Evolutionary conservation across 805 yeast species (phyloP), one percentile per base, ranked within the genome.

Genomic region (Candida anglica): DNA sequence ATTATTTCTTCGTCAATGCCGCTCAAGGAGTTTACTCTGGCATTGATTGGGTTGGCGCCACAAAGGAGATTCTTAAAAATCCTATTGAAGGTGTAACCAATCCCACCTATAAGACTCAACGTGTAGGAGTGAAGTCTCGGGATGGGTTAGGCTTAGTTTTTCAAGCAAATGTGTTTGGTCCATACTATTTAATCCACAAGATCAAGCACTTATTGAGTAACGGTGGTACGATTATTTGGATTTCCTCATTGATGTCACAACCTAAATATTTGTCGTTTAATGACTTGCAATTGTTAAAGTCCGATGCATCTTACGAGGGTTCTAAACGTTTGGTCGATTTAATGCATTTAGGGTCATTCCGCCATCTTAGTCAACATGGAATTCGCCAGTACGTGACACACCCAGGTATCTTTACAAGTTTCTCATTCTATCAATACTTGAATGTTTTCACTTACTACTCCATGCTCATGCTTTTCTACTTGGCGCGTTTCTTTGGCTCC

Each of bases 121-220:
- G 73, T 37, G 70, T 76, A 13, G 96, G 97, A 3, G 79, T 81
- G 17, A 77, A 73, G 49, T 77, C 95, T 1, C 55, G 50, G 14
- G 98, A 93, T 58, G 88, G 77, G 0, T 47, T 91, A 67, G 97
- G 98, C 1, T 63, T 84, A 19, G 87, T 88, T 3, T 93, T 91
- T 64, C 95, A 93, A 59, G 94, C 93, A 4, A 93, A 93, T 53
- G 96, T 91, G n/a, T 86, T 93, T 61, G 96, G 95, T 0, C 98
- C 98, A 2, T 89, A 85, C 63, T 93, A 80, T 56, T 63, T 93
- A 34, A 69, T 89, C 34, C 85, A 83, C 45, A 79, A 75, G 42
- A 60, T 91, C 15, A 56, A 68, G 25, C 76, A 76, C 2, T 58
- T 77, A 23, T 59, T 89, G n/a, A 17, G 17, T 8, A 27, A 13